Evolutionary conservation across 1,139 yeast genomes (phyloP), one percentile per base, ranked within the genome.

Genomic region (Spencermartinsiella ligniputridi): DNA sequence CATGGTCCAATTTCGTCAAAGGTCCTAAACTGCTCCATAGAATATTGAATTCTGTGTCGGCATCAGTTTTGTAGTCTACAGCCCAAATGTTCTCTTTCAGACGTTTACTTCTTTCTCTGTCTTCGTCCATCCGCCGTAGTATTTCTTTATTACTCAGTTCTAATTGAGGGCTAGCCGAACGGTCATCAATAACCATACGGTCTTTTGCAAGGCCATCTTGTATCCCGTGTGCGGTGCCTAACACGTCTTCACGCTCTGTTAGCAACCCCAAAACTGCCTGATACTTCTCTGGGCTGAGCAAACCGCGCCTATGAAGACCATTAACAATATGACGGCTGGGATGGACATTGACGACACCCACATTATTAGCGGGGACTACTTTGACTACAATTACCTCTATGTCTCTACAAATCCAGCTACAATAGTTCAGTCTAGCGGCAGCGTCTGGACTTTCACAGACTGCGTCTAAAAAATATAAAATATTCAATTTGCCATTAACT

Each of bases 41-140:
- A 29, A 68, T 63, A 24, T 74, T 67, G 55, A 86, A 85, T 58
- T 86, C 95, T 2, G 68, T 70, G 42, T 74, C 76, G 1, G 74
- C 69, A 3, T 74, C 65, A 24, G 58, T 61, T 3, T 69, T 70
- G 44, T 69, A 69, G 15, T 75, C 74, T 48, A 83, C 79, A 12
- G 79, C 76, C 95, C 95, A 86, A 27, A 81, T 68, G 19, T 72
- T 75, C 57, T 88, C 96, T 54, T 87, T 85, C 13, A 83, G 76
- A 48, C 85, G 73, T 59, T 88, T 88, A 54, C 84, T 88, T 6
- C 92, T 70, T 60, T 88, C 96, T 52, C 96, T 68, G 60, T 88
- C 96, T 50, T 84, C 92, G 60, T 88, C 95, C 79, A 88, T 85
- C 48, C 96, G 69, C 33, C 76, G 70, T n/a, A 84, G 61, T 12